Conservation (phyloP, 495 filamentous ascomycete species). For the Xylaria bambusicola region DNA sequence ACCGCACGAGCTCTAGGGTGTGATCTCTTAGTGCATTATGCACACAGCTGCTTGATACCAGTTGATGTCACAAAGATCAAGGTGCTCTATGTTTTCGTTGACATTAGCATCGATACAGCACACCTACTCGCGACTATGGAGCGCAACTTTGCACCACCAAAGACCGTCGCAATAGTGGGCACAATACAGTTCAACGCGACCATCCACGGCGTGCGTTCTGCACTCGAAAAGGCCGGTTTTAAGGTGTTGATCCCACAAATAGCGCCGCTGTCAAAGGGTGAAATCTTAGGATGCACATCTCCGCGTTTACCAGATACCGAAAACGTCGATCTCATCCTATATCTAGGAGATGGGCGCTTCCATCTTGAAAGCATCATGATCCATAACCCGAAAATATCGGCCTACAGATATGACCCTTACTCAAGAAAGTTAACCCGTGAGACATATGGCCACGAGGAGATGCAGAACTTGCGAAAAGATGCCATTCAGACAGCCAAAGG, state of each 20-base stretch:
- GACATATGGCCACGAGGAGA: conserved; percentile 84
- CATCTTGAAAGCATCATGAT: conserved; percentile 99
- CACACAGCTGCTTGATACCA: conserved; percentile 93
- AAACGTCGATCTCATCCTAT: conserved; percentile 77
- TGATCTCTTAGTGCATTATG: conserved; percentile 95
- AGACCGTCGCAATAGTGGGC: conserved; percentile 88
- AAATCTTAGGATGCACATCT: conserved; percentile 94
- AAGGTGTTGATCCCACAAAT: conserved; percentile 86
- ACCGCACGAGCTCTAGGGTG: conserved; percentile 92
- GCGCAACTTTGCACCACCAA: conserved; percentile 80
- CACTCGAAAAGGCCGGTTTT: conserved; percentile 80
- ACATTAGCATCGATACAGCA: conserved; percentile 88
- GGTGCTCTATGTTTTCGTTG: conserved; percentile 96
- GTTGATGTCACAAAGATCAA: conserved; percentile 94
- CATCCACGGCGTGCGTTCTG: conserved; percentile 75
- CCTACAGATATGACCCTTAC: conserved; percentile 97
- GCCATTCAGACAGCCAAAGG: conserved; percentile 73
- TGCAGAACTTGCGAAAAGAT: conserved; percentile 75
- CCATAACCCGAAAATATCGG: conserved; percentile 85
- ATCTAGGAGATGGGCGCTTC: conserved; percentile 94
- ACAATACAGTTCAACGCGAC: conserved; percentile 99
- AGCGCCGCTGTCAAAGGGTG: conserved; percentile 85
- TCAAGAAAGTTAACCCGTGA: conserved; percentile 87
- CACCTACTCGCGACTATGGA: conserved; percentile 87
- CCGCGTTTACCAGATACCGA: conserved; percentile 63